Conservation (phyloP, 2,329 filamentous ascomycete genomes). For the Cercospora beticola region DNA sequence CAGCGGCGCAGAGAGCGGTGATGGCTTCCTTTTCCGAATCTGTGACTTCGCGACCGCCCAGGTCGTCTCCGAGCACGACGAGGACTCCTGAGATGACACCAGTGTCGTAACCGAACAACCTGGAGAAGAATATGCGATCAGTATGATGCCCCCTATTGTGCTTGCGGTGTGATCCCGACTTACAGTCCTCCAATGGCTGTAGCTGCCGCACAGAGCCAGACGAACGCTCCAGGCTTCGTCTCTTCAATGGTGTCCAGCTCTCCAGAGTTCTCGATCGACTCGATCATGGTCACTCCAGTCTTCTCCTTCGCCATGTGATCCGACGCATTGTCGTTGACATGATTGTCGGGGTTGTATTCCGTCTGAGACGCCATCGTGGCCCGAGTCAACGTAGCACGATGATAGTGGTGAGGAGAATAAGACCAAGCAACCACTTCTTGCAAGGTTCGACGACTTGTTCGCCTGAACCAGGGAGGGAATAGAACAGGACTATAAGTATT, state of each 20-base stretch:
- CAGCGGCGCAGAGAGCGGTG: not conserved
- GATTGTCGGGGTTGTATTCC: not conserved
- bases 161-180: not conserved
- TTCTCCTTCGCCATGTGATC: not conserved
- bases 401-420: not conserved
- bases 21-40: constrained; percentile 36
- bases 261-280: not conserved
- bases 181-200: not conserved
- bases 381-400: not conserved
- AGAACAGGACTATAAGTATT: not conserved
- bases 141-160: not conserved
- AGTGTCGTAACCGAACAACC: constrained; percentile 39
- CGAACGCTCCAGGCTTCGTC: not conserved
- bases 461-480: not conserved
- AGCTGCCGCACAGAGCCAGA: not conserved
- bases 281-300: not conserved
- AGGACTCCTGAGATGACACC: constrained; percentile 43
- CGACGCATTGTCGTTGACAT: not conserved
- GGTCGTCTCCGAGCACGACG: constrained; percentile 39
- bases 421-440: not conserved
- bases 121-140: constrained; percentile 35
- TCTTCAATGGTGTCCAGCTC: not conserved
- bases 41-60: constrained; percentile 34
- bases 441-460: not conserved
- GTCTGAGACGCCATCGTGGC: not conserved